Percentiles rank a stretch among this genome's conserved stretches.
These are phyloP conservation scores for Vaccinium macrocarpon DNA, from an alignment of 148 eudicot species.

Conservation along the genomic window DNA sequence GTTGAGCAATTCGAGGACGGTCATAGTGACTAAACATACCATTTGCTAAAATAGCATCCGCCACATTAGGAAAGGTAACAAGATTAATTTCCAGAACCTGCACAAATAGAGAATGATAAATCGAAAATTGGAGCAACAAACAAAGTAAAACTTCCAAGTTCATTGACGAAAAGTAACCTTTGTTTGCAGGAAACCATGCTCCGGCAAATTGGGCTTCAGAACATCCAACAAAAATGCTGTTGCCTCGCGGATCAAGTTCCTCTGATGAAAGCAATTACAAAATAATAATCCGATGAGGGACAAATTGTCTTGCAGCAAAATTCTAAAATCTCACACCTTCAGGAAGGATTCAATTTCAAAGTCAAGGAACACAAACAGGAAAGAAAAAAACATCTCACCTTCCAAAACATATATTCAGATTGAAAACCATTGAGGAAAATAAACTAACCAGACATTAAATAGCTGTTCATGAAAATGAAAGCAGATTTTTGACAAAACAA, in stretches of 20 bases:
- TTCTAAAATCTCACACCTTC: not conserved
- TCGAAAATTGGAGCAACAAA: not conserved
- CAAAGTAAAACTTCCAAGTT: not conserved
- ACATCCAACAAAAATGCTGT: constrained; percentile 90
- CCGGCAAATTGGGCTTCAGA: constrained; percentile 85
- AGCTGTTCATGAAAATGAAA: not conserved
- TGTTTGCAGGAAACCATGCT: constrained; percentile 80
- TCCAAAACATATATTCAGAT: not conserved
- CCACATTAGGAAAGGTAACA: constrained; percentile 94
- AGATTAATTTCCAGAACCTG: constrained; percentile 94
- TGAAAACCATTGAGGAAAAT: not conserved
- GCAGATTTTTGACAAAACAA: not conserved
- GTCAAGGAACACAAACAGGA: not conserved
- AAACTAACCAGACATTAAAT: not conserved
- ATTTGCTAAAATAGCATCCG: constrained; percentile 95
- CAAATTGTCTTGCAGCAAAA: not conserved
- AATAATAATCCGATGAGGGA: not conserved
- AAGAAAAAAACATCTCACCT: not conserved
- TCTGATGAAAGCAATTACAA: constrained; percentile 36
- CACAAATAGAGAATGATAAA: constrained; percentile 16
- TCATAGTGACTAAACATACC: constrained; percentile 99
- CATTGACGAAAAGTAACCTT: constrained; percentile 41
- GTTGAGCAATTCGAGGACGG: constrained; percentile 92
- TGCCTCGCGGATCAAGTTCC: constrained; percentile 93
- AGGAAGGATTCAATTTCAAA: constrained; percentile 2